Evolutionary conservation across 805 yeast species (phyloP).

Genomic region (Metschnikowia chrysomelidarum): DNA sequence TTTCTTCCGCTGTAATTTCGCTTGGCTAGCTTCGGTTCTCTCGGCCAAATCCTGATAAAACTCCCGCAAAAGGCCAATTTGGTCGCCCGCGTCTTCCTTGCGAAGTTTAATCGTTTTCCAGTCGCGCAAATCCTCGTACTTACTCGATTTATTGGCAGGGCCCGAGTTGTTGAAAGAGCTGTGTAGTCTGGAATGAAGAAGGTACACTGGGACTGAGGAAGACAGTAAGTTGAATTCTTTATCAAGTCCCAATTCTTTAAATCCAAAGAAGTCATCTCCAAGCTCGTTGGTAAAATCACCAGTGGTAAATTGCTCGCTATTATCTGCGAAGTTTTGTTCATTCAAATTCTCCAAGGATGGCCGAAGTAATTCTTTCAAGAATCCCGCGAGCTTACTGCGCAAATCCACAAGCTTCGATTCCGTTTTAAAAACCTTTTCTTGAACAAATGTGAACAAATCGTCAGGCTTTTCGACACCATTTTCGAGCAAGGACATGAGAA

Average conservation of each 20-base stretch:
- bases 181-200: conserved; percentile 73
- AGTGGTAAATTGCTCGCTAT: conserved; percentile 88
- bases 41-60: conserved; percentile 44
- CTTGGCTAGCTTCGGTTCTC: conserved; percentile 43
- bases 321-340: conserved; percentile 81
- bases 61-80: conserved; percentile 58
- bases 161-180: conserved; percentile 48
- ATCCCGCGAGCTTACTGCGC: conserved; percentile 60
- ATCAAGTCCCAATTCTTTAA: conserved; percentile 89
- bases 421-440: conserved; percentile 69
- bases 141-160: conserved; percentile 48
- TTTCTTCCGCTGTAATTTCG: conserved; percentile 40
- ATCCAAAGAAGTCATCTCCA: conserved; percentile 98
- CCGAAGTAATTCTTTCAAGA: conserved; percentile 76
- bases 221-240: conserved; percentile 85
- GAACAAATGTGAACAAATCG: conserved; percentile 68
- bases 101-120: conserved; percentile 52
- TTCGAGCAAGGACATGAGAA: conserved; percentile 68
- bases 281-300: conserved; percentile 93
- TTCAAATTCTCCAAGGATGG: conserved; percentile 74
- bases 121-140: conserved; percentile 64
- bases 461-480: conserved; percentile 85
- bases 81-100: conserved; percentile 49
- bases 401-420: conserved; percentile 68
- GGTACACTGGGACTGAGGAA: conserved; percentile 83